These are phyloP conservation scores for Bipolaris gigantea DNA, from an alignment of 2,329 filamentous ascomycete species.

Conservation along the genomic window DNA sequence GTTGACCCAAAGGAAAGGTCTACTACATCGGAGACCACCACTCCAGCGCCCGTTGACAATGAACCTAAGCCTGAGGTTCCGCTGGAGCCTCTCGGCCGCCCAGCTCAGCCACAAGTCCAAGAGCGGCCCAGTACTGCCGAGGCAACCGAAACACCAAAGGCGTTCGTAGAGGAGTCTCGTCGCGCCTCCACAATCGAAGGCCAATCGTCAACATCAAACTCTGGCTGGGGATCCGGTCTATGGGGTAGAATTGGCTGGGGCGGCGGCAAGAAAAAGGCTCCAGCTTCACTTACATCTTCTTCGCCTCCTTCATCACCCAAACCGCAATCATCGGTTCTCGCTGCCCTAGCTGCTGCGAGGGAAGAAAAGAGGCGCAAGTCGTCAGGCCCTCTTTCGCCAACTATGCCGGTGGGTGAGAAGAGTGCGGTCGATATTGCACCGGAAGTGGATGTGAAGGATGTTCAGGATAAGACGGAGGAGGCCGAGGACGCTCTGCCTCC, in stretches of 20 bases:
- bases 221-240: conserved; percentile 31
- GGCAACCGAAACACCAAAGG: conserved; percentile 2
- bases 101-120: background rate
- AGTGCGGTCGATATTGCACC: conserved; percentile 1
- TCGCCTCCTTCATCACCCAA: conserved; percentile 10
- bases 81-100: background rate
- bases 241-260: conserved; percentile 41
- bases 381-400: background rate
- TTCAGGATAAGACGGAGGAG: conserved; percentile 3
- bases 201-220: conserved; percentile 9
- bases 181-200: conserved; percentile 10
- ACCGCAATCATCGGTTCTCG: conserved; percentile 12
- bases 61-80: background rate
- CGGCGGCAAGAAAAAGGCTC: conserved; percentile 26
- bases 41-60: background rate
- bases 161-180: conserved; percentile 5
- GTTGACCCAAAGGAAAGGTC: conserved; percentile 2
- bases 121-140: conserved; percentile 7
- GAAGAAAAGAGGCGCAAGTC: conserved; percentile 10
- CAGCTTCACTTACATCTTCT: conserved; percentile 14
- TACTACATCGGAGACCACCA: too few relatives aligned
- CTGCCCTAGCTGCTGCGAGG: conserved; percentile 10
- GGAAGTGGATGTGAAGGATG: background rate
- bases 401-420: conserved; percentile 1
- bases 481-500: background rate